These are phyloP conservation scores for Austroboletus novae-zelandiae DNA, from an alignment of 1,284 basidiomycete species.

Conservation along the genomic window DNA sequence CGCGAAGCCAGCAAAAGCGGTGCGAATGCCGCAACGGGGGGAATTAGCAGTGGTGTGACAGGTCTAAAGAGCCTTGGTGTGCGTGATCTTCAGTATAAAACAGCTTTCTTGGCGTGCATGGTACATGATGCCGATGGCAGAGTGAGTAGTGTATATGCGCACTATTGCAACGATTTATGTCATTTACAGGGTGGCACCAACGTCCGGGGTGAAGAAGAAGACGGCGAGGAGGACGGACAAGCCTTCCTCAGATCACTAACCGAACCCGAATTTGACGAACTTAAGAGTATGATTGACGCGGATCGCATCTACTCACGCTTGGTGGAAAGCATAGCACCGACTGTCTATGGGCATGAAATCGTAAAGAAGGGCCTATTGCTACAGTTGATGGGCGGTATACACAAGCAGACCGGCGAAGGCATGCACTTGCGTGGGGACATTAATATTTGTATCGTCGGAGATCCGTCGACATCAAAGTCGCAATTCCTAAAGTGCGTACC, in stretches of 20 bases:
- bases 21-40: conserved; percentile 55
- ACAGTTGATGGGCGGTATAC: conserved; percentile 99
- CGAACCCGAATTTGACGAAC: conserved; percentile 92
- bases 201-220: conserved; percentile 83
- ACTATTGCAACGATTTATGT: conserved; percentile 6
- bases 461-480: conserved; percentile 96
- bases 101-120: conserved; percentile 98
- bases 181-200: conserved; percentile 68
- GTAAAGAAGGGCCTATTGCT: conserved; percentile 98
- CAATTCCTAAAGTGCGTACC: conserved; percentile 91
- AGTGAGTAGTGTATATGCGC: conserved; percentile 45
- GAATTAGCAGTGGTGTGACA: conserved; percentile 85
- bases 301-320: conserved; percentile 94
- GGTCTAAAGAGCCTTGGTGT: conserved; percentile 95
- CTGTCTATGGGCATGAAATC: conserved; percentile 97
- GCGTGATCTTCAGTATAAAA: conserved; percentile 96
- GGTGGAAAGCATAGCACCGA: conserved; percentile 95
- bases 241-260: conserved; percentile 88
- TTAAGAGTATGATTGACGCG: conserved; percentile 89
- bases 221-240: conserved; percentile 72
- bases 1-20: conserved; percentile 77
- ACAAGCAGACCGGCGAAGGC: conserved; percentile 95
- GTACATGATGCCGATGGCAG: conserved; percentile 87
- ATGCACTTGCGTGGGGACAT: conserved; percentile 98
- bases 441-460: conserved; percentile 98